Evolutionary conservation across 2,329 filamentous ascomycete genomes (phyloP).

Genomic region (Tolypocladium capitatum): DNA sequence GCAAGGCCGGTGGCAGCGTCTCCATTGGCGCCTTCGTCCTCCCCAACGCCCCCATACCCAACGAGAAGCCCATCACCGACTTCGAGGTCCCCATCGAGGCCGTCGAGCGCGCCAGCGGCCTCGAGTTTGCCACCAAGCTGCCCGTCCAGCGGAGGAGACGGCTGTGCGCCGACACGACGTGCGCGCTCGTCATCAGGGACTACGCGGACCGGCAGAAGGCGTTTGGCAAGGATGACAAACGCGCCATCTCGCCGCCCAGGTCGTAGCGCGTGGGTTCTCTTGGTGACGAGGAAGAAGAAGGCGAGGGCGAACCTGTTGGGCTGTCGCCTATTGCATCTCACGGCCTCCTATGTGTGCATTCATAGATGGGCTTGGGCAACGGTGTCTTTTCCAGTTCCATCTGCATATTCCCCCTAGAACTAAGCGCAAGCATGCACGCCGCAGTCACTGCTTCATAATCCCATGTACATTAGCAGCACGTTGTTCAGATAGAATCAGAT

Average conservation of each 20-base stretch:
- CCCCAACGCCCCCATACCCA: slow-evolving; percentile 80
- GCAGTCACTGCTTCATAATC: background rate
- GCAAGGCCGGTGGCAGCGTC: slow-evolving; percentile 54
- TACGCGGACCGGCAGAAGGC: slow-evolving; percentile 52
- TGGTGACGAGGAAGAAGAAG: background rate
- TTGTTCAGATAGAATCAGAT: background rate
- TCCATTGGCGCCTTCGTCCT: slow-evolving; percentile 89
- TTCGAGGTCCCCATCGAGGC: slow-evolving; percentile 93
- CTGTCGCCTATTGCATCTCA: background rate
- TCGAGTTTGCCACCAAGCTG: slow-evolving; percentile 80
- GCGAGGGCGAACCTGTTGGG: background rate
- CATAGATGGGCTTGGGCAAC: background rate
- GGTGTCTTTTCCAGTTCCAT: background rate
- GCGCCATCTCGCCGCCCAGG: slow-evolving; percentile 7
- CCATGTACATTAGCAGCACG: background rate
- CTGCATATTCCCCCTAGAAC: background rate
- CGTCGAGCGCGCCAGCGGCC: slow-evolving; percentile 78
- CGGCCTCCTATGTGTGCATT: background rate
- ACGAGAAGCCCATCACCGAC: slow-evolving; percentile 72
- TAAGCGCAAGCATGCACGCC: slow-evolving; percentile 42
- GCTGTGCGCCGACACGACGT: slow-evolving; percentile 77
- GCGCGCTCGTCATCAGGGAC: slow-evolving; percentile 71
- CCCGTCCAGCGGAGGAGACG: slow-evolving; percentile 59
- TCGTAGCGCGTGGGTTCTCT: slow-evolving; percentile 1
- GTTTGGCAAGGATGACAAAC: slow-evolving; percentile 28